Conservation (phyloP, 805 yeast species). For the Candida germanica region DNA sequence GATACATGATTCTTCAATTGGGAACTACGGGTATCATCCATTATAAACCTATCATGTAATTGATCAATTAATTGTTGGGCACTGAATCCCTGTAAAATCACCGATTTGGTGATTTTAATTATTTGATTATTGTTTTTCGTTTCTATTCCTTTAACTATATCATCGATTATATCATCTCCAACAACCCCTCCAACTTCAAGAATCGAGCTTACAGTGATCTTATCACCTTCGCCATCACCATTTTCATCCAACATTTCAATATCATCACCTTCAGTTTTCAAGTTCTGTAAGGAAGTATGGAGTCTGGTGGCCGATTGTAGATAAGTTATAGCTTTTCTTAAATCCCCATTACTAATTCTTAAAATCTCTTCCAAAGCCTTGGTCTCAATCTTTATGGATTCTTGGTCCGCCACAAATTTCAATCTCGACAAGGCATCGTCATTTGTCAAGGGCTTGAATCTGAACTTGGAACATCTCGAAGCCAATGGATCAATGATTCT, state of each 20-base stretch:
- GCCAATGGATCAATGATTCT: slow-evolving; percentile 96
- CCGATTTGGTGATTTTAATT: slow-evolving; percentile 44
- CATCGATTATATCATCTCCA: slow-evolving; percentile 45
- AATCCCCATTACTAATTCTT: slow-evolving; percentile 80
- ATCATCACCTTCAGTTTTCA: slow-evolving; percentile 14
- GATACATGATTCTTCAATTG: slow-evolving; percentile 65
- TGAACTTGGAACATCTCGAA: slow-evolving; percentile 91
- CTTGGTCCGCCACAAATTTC: slow-evolving; percentile 51
- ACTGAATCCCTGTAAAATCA: slow-evolving; percentile 69
- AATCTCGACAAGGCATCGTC: slow-evolving; percentile 69
- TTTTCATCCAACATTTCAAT: slow-evolving; percentile 25
- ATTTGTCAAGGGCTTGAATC: slow-evolving; percentile 78
- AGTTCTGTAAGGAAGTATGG: slow-evolving; percentile 3
- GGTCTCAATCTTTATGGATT: slow-evolving; percentile 34
- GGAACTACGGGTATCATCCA: slow-evolving; percentile 49
- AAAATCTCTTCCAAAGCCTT: slow-evolving; percentile 63
- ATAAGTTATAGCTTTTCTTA: slow-evolving; percentile 87
- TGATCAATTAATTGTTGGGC: slow-evolving; percentile 70
- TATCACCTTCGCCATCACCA: slow-evolving; percentile 2
- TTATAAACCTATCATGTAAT: slow-evolving; percentile 62
- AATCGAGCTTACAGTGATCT: slow-evolving; percentile 46
- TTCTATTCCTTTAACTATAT: slow-evolving; percentile 35
- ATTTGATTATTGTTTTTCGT: slow-evolving; percentile 28
- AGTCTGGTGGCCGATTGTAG: slow-evolving; percentile 71
- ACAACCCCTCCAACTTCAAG: slow-evolving; percentile 78